phyloP scores from a whole-genome alignment of 2,329 filamentous ascomycete species.

The Apiospora koreana region DNA sequence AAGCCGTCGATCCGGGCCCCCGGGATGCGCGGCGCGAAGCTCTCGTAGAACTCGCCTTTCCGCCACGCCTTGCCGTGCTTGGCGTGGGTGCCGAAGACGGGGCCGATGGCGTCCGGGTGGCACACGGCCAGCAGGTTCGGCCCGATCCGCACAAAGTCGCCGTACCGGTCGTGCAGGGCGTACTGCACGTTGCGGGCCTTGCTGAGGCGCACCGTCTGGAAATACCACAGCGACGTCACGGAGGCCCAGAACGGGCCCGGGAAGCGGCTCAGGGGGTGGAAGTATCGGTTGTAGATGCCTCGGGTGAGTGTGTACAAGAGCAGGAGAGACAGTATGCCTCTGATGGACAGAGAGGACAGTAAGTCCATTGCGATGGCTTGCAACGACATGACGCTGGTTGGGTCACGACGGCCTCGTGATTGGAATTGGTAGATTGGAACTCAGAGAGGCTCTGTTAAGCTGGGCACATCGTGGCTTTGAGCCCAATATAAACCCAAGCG shows the following conservation, averaged over 20 bases:
- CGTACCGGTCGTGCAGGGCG: background rate
- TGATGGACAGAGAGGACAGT: background rate
- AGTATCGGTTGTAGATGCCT: background rate
- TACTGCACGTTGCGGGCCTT: background rate
- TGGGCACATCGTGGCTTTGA: too few species aligned
- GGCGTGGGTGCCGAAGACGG: background rate
- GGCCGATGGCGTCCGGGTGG: background rate
- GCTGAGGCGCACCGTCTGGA: background rate
- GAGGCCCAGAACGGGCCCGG: slow-evolving; percentile 6
- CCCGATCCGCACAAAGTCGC: background rate
- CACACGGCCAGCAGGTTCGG: background rate
- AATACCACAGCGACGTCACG: slow-evolving; percentile 1
- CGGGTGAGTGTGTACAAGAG: background rate
- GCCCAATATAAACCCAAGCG: background rate
- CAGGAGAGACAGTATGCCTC: background rate
- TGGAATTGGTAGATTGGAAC: too few species aligned
- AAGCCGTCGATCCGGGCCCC: background rate
- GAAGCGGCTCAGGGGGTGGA: background rate
- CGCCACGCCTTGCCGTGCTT: background rate
- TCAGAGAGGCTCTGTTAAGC: background rate
- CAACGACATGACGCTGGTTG: background rate
- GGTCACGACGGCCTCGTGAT: too few species aligned
- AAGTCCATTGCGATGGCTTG: background rate
- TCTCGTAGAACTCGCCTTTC: background rate
- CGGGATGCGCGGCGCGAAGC: background rate